These are phyloP conservation scores for Candida dubliniensis DNA, from an alignment of 1,139 yeast genomes.

Conservation along the genomic window DNA sequence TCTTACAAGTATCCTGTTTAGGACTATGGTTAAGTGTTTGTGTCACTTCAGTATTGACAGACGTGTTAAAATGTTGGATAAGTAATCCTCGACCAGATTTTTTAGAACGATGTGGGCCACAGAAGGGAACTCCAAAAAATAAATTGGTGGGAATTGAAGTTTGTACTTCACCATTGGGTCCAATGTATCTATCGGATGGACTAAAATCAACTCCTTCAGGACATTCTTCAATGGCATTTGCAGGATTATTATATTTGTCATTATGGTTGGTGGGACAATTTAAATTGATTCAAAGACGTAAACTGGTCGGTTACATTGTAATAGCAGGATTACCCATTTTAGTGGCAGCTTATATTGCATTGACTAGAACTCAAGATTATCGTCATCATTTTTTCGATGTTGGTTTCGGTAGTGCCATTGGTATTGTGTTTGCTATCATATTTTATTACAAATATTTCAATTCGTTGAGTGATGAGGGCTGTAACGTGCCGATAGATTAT, in stretches of 20 bases:
- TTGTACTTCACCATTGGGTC: constrained; percentile 44
- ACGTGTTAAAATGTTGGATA: constrained; percentile 45
- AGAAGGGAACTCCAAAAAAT: constrained; percentile 28
- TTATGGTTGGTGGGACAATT: constrained; percentile 45
- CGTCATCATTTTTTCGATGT: constrained; percentile 47
- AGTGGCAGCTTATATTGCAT: constrained; percentile 37
- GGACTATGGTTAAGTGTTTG: constrained; percentile 26
- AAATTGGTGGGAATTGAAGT: constrained; percentile 36
- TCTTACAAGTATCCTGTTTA: constrained; percentile 24
- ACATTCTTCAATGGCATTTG: constrained; percentile 45
- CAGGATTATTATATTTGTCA: constrained; percentile 38
- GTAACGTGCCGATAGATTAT: not conserved
- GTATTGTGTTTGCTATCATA: constrained; percentile 31
- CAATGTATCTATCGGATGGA: constrained; percentile 35
- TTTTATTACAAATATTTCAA: constrained; percentile 35
- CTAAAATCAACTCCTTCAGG: constrained; percentile 51
- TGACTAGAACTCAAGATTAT: constrained; percentile 44
- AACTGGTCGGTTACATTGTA: constrained; percentile 5
- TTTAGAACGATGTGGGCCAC: constrained; percentile 42
- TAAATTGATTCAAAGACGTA: constrained; percentile 15
- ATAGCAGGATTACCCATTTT: constrained; percentile 27
- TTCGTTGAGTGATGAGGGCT: not conserved
- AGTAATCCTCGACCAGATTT: constrained; percentile 51
- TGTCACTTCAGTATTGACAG: constrained; percentile 29
- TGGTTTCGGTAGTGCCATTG: constrained; percentile 36